Percentiles rank a stretch among this genome's conserved stretches.
These are phyloP conservation scores for Hortiboletus flavorubellus DNA, from an alignment of 768 basidiomycete species.

Conservation along the genomic window DNA sequence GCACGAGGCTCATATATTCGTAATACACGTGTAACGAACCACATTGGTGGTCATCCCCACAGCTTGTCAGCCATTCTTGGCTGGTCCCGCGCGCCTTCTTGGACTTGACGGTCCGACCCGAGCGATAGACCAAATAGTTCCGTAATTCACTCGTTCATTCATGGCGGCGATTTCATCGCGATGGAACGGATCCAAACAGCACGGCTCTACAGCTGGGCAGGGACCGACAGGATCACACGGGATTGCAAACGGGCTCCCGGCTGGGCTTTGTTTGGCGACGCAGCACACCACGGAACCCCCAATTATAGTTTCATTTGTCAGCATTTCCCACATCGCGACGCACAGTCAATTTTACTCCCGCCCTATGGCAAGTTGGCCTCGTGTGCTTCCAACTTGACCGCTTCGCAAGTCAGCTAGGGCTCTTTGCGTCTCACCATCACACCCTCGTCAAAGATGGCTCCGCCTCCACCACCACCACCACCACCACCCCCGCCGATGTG, in stretches of 20 bases:
- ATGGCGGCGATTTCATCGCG: constrained; percentile 1
- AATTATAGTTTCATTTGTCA: constrained; percentile 25
- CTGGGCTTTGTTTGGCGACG: constrained; percentile 16
- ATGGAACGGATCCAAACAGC: constrained; percentile 14
- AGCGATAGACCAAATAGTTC: not conserved
- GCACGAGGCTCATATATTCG: constrained; percentile 16
- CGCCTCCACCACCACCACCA: constrained; percentile 50
- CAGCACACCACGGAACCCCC: constrained; percentile 13
- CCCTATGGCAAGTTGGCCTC: constrained; percentile 27
- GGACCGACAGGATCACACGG: constrained; percentile 19
- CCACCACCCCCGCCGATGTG: constrained; percentile 53
- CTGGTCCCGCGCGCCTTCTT: not conserved
- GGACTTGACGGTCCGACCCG: not conserved
- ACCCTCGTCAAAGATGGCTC: constrained; percentile 39
- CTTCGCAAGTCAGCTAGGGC: constrained; percentile 15
- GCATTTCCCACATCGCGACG: constrained; percentile 10
- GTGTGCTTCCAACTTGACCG: constrained; percentile 20
- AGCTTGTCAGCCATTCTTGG: constrained; percentile 1
- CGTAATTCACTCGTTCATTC: constrained; percentile 4
- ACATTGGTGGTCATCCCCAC: constrained; percentile 12
- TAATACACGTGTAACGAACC: constrained; percentile 20
- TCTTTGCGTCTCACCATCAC: constrained; percentile 18
- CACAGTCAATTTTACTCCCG: constrained; percentile 26
- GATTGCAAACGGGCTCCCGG: constrained; percentile 13
- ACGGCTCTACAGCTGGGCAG: constrained; percentile 14